A percentile compares a stretch with the other conserved stretches of the same genome.
These are phyloP conservation scores for Hericium erinaceus DNA, from an alignment of 768 basidiomycete species.

Conservation along the genomic window DNA sequence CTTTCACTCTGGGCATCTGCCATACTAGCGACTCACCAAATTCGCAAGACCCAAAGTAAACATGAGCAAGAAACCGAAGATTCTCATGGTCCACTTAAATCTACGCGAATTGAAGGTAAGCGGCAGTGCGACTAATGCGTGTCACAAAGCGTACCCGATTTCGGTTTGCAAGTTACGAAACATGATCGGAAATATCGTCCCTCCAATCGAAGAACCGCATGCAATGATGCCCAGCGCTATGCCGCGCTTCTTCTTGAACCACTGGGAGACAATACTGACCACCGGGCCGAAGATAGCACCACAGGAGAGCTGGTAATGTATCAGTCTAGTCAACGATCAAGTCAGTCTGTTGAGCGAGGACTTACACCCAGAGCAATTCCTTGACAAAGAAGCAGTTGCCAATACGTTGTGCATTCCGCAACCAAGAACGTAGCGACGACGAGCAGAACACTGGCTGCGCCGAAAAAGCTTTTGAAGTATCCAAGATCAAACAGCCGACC, in stretches of 20 bases:
- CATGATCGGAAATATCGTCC: conserved; percentile 56
- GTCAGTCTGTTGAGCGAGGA: not conserved
- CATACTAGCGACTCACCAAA: conserved; percentile 26
- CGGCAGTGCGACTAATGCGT: not conserved
- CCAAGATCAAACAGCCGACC: conserved; percentile 72
- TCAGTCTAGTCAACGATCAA: not conserved
- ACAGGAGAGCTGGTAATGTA: conserved; percentile 15
- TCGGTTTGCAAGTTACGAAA: conserved; percentile 43
- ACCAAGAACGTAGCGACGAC: conserved; percentile 51
- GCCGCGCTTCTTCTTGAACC: conserved; percentile 55
- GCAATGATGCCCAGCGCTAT: conserved; percentile 55
- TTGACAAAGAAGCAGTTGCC: conserved; percentile 74
- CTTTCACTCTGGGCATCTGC: conserved; percentile 1
- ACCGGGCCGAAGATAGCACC: conserved; percentile 59
- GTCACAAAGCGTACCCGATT: conserved; percentile 35
- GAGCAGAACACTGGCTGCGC: conserved; percentile 38
- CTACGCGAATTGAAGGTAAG: conserved; percentile 23
- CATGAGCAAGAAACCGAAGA: conserved; percentile 55
- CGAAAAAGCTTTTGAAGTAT: conserved; percentile 43
- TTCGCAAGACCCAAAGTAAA: conserved; percentile 44
- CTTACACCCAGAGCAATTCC: conserved; percentile 58
- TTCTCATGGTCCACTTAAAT: conserved; percentile 70
- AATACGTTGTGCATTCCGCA: conserved; percentile 62
- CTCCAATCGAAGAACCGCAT: conserved; percentile 59
- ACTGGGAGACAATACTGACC: conserved; percentile 54